These are phyloP conservation scores for Podaxis sp. DNA, from an alignment of 768 basidiomycete species.

Conservation along the genomic window DNA sequence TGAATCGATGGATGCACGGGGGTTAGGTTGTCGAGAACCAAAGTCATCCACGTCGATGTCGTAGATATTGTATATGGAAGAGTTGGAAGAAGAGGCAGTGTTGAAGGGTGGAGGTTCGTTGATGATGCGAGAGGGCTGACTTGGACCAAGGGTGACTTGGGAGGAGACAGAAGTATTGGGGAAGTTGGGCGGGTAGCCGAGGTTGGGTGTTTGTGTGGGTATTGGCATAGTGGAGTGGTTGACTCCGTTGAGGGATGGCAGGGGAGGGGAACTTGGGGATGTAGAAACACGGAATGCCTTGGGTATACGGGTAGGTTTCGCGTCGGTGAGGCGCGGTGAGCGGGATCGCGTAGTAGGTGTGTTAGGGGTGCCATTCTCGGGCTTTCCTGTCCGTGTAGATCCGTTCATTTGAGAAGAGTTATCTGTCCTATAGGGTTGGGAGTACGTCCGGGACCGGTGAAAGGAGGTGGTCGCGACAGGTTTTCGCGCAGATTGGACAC, in stretches of 20 bases:
- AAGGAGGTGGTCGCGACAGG: conserved; percentile 24
- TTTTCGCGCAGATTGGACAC: conserved; percentile 26
- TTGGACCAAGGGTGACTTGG: conserved; percentile 24
- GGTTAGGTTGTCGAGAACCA: conserved; percentile 19
- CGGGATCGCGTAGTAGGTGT: conserved; percentile 21
- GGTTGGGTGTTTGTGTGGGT: conserved; percentile 19
- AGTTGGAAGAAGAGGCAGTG: conserved; percentile 42
- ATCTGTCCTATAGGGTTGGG: conserved; percentile 52
- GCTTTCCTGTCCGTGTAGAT: conserved; percentile 22
- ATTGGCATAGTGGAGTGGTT: conserved; percentile 16
- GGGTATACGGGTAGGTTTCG: conserved; percentile 49
- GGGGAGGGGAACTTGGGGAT: background rate
- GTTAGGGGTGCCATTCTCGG: background rate
- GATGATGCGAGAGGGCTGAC: conserved; percentile 41
- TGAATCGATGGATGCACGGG: conserved; percentile 58
- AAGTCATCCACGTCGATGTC: conserved; percentile 15
- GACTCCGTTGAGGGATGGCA: conserved; percentile 12
- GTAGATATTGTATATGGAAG: conserved; percentile 25
- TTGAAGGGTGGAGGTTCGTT: conserved; percentile 65
- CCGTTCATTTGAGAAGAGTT: conserved; percentile 21
- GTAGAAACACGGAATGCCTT: conserved; percentile 28
- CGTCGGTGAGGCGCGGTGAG: conserved; percentile 40
- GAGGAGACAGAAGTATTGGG: conserved; percentile 25
- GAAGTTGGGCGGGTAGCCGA: conserved; percentile 3
- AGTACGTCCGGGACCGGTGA: conserved; percentile 61